phyloP scores from a whole-genome alignment of 306 rosid genomes.

The Cyamopsis tetragonoloba region DNA sequence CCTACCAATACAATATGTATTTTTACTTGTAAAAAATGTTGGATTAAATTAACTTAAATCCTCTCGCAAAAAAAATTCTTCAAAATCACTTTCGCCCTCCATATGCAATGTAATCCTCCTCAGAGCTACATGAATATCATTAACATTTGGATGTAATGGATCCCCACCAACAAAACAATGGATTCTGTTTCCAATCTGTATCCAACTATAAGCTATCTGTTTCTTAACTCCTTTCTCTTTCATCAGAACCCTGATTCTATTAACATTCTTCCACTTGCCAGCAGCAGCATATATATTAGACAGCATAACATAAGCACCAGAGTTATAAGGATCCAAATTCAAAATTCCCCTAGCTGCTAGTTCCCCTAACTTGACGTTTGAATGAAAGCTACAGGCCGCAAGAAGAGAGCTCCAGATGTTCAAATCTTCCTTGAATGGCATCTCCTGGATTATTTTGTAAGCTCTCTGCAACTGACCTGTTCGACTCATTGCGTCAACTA shows the following conservation, averaged over 20 bases:
- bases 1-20: neutral
- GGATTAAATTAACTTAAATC: neutral
- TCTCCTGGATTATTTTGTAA: slow-evolving; percentile 29
- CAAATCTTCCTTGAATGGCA: slow-evolving; percentile 38
- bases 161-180: slow-evolving; percentile 44
- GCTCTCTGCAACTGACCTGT: slow-evolving; percentile 46
- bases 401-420: slow-evolving; percentile 46
- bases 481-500: slow-evolving; percentile 39
- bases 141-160: slow-evolving; percentile 36
- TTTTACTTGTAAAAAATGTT: too few species aligned
- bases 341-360: slow-evolving; percentile 33
- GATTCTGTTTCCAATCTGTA: slow-evolving; percentile 40
- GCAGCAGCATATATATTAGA: slow-evolving; percentile 48
- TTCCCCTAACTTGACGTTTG: slow-evolving; percentile 39
- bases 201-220: slow-evolving; percentile 41
- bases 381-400: slow-evolving; percentile 38
- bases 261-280: slow-evolving; percentile 45
- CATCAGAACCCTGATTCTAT: slow-evolving; percentile 41
- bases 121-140: slow-evolving; percentile 30
- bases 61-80: slow-evolving; percentile 11
- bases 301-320: slow-evolving; percentile 45
- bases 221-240: slow-evolving; percentile 42
- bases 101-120: slow-evolving; percentile 35
- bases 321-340: slow-evolving; percentile 35
- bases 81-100: slow-evolving; percentile 20